A percentile compares a stretch with the other conserved stretches of the same genome.
These are phyloP conservation scores for Ogataea zsoltii DNA, from an alignment of 805 yeast species.

Conservation along the genomic window DNA sequence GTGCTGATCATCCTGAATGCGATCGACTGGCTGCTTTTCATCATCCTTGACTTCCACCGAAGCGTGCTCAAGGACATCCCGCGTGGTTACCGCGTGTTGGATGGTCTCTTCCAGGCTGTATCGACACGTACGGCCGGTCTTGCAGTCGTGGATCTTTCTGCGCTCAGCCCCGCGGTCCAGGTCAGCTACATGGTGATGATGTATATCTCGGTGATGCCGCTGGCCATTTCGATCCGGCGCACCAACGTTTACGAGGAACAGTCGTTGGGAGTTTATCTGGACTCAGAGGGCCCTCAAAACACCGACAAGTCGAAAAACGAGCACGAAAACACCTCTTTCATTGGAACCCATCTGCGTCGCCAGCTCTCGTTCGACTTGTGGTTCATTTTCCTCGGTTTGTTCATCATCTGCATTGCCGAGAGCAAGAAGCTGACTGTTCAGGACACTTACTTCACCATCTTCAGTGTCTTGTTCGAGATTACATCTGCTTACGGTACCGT, in stretches of 20 bases:
- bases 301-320: conserved; percentile 41
- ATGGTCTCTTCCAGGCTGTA: conserved; percentile 88
- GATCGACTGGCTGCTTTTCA: conserved; percentile 77
- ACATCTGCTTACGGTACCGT: conserved; percentile 97
- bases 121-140: conserved; percentile 96
- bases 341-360: conserved; percentile 84
- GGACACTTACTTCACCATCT: conserved; percentile 57
- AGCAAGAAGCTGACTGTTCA: conserved; percentile 55
- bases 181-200: conserved; percentile 95
- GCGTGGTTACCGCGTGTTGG: conserved; percentile 68
- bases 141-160: conserved; percentile 64
- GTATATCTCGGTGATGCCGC: conserved; percentile 95
- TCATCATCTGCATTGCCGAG: conserved; percentile 85
- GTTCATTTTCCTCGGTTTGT: conserved; percentile 85
- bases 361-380: conserved; percentile 94
- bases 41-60: conserved; percentile 70
- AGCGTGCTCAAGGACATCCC: conserved; percentile 52
- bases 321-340: conserved; percentile 48
- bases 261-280: conserved; percentile 80
- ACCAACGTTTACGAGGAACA: conserved; percentile 98
- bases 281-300: conserved; percentile 36
- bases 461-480: conserved; percentile 79
- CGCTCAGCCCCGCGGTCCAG: conserved; percentile 86
- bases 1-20: conserved; percentile 72
- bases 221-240: conserved; percentile 94